phyloP scores from a whole-genome alignment of 2,329 filamentous ascomycete species.

The Didymella sp. region DNA sequence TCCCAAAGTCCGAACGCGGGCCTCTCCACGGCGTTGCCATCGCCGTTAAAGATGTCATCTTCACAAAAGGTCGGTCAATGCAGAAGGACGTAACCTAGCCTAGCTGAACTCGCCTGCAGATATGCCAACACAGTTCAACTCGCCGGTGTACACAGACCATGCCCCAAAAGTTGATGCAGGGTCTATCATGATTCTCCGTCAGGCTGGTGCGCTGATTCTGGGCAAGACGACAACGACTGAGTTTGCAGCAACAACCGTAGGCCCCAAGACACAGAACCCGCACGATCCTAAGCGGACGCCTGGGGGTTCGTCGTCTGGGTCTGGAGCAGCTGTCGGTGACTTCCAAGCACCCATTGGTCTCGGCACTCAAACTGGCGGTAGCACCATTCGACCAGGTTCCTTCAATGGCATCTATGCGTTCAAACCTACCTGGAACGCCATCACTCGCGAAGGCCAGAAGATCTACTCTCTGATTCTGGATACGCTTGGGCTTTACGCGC shows the following conservation, averaged over 20 bases:
- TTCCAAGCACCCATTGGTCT: constrained; percentile 67
- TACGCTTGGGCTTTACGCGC: constrained; percentile 67
- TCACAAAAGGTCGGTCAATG: constrained; percentile 49
- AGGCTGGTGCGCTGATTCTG: constrained; percentile 65
- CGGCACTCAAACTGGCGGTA: constrained; percentile 72
- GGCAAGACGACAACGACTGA: constrained; percentile 67
- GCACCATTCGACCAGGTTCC: constrained; percentile 67
- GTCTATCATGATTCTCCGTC: constrained; percentile 60
- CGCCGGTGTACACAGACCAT: constrained; percentile 60
- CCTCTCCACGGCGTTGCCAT: constrained; percentile 65
- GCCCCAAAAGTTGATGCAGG: constrained; percentile 60
- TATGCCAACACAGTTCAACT: constrained; percentile 66
- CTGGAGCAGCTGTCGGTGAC: constrained; percentile 70
- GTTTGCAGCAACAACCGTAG: constrained; percentile 64
- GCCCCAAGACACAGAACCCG: constrained; percentile 65
- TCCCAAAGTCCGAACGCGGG: constrained; percentile 59
- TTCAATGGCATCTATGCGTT: constrained; percentile 70
- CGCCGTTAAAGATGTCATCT: constrained; percentile 67
- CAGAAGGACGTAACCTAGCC: neutral
- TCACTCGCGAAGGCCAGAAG: constrained; percentile 68
- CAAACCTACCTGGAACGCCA: constrained; percentile 70
- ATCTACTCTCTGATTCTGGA: constrained; percentile 66
- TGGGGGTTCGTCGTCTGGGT: constrained; percentile 72
- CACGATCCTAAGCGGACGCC: constrained; percentile 62
- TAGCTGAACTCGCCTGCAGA: constrained; percentile 37